Conservation (phyloP, 306 rosid species). For the Pterocarpus macrocarpus region DNA sequence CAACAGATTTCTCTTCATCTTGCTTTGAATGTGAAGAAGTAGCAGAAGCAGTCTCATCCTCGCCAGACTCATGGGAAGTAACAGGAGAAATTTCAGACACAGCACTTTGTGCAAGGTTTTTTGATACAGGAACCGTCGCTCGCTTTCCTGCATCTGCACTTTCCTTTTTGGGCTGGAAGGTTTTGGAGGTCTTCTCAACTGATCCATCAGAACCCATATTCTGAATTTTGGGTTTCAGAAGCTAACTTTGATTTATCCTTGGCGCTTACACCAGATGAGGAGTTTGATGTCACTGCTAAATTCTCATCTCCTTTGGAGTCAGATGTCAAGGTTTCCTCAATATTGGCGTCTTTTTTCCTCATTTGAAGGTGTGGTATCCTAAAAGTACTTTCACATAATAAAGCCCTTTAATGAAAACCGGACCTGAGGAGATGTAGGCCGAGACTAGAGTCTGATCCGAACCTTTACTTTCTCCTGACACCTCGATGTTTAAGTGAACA, state of each 20-base stretch:
- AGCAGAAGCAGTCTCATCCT: constrained; percentile 56
- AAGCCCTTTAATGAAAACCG: no score
- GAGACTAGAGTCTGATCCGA: no score
- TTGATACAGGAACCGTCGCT: no score
- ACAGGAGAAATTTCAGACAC: no score
- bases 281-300: constrained; percentile 43
- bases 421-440: no score
- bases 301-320: constrained; percentile 63
- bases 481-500: no score
- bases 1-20: constrained; percentile 66
- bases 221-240: constrained; percentile 56
- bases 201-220: constrained; percentile 48
- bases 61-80: no score
- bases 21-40: constrained; percentile 59
- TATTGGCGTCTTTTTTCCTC: constrained; percentile 75
- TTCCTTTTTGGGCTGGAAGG: constrained; percentile 60
- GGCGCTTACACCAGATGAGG: constrained; percentile 48
- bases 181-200: constrained; percentile 58
- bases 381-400: no score
- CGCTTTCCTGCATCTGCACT: constrained; percentile 58
- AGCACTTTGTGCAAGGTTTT: no score
- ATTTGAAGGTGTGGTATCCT: no score
- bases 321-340: constrained; percentile 57
- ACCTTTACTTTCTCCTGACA: no score
- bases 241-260: constrained; percentile 53